Conservation (phyloP, 257 asterid species). For the Paulownia fortunei region DNA sequence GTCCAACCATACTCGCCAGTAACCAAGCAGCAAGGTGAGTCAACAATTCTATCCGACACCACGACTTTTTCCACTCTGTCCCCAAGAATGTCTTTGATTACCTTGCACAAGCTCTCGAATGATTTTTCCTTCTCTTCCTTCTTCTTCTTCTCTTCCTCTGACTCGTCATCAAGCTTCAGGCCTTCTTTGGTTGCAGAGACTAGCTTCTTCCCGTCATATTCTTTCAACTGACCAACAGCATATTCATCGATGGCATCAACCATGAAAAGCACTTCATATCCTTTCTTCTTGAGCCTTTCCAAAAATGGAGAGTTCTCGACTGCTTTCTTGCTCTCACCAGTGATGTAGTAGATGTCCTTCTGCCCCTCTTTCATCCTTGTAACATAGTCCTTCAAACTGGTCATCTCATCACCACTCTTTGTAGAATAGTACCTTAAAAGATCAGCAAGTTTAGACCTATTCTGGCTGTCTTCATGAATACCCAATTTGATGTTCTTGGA, state of each 20-base stretch:
- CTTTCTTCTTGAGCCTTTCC: slow-evolving; percentile 28
- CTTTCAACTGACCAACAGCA: slow-evolving; percentile 15
- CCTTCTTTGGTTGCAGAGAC: slow-evolving; percentile 2
- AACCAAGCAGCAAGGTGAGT: slow-evolving; percentile 35
- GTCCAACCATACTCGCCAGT: slow-evolving; percentile 41
- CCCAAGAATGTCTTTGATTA: slow-evolving; percentile 34
- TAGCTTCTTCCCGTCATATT: slow-evolving; percentile 10
- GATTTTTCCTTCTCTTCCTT: slow-evolving; percentile 33
- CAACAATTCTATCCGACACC: slow-evolving; percentile 30
- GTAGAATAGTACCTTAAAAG: slow-evolving; percentile 23
- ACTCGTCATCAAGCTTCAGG: neutral
- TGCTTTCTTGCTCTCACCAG: slow-evolving; percentile 31
- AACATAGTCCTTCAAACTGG: slow-evolving; percentile 22
- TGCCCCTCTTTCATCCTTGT: slow-evolving; percentile 28
- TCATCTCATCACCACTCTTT: slow-evolving; percentile 8
- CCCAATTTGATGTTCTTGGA: slow-evolving; percentile 25
- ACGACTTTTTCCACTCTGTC: slow-evolving; percentile 36
- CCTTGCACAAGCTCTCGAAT: slow-evolving; percentile 36
- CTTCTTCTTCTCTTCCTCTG: slow-evolving; percentile 26
- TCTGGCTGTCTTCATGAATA: slow-evolving; percentile 30
- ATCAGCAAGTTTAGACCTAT: slow-evolving; percentile 28
- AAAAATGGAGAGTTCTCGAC: slow-evolving; percentile 29
- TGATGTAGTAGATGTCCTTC: slow-evolving; percentile 25
- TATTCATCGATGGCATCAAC: slow-evolving; percentile 27
- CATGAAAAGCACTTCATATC: slow-evolving; percentile 32